phyloP scores from a whole-genome alignment of 768 basidiomycete genomes.

The Boletus rufocinnamomeus region DNA sequence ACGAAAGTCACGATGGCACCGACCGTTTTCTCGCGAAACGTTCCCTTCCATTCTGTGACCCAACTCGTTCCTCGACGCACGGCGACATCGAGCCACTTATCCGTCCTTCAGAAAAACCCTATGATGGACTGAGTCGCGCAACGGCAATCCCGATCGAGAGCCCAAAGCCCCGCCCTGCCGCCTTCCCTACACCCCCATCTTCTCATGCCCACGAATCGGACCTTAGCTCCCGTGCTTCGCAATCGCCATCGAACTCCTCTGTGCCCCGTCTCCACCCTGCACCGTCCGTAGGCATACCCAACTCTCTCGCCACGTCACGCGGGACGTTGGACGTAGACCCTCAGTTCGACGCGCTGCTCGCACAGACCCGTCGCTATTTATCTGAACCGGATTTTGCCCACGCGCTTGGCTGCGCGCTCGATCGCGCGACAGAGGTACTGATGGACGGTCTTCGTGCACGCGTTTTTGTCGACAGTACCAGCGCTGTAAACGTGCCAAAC shows the following conservation, averaged over 20 bases:
- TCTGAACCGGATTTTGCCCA: slow-evolving; percentile 67
- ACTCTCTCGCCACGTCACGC: slow-evolving; percentile 9
- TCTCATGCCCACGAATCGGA: slow-evolving; percentile 20
- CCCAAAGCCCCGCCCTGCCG: slow-evolving; percentile 6
- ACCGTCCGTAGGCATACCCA: background rate
- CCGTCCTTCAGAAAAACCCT: background rate
- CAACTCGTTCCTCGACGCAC: background rate
- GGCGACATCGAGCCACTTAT: background rate
- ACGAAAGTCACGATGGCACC: background rate
- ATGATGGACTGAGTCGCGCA: slow-evolving; percentile 11
- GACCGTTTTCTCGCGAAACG: background rate
- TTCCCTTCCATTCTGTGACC: background rate
- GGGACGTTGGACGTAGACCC: slow-evolving; percentile 17
- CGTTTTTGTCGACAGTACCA: slow-evolving; percentile 50
- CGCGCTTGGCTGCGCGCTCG: slow-evolving; percentile 74
- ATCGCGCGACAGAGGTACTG: slow-evolving; percentile 64
- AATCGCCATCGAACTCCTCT: slow-evolving; percentile 21
- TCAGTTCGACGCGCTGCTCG: slow-evolving; percentile 62
- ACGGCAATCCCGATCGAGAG: slow-evolving; percentile 23
- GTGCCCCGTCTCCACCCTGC: slow-evolving; percentile 22
- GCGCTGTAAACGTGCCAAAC: slow-evolving; percentile 6
- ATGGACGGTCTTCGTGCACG: slow-evolving; percentile 63
- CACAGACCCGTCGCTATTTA: slow-evolving; percentile 66
- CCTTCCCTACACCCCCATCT: slow-evolving; percentile 28
- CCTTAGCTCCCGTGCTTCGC: slow-evolving; percentile 31